Evolutionary conservation across 805 yeast genomes (phyloP).

Genomic region (Saccharomycopsis sp.): DNA sequence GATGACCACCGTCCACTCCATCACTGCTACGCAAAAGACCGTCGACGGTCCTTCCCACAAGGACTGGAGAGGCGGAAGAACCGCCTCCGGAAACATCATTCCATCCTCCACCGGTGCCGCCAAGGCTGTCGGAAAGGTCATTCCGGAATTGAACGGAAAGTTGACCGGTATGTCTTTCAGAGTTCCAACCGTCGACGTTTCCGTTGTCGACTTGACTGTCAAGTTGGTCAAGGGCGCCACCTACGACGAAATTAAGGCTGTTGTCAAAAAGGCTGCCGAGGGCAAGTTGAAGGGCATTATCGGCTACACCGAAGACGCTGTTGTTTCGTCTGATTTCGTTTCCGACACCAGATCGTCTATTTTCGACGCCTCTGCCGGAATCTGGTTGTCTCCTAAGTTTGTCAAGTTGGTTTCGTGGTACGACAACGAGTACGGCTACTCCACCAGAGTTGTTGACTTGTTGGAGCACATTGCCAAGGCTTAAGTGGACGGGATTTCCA

Average conservation of each 20-base stretch:
- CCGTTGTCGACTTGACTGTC: slow-evolving; percentile 88
- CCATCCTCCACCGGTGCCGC: slow-evolving; percentile 98
- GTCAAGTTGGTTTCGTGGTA: slow-evolving; percentile 92
- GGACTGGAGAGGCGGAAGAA: slow-evolving; percentile 99
- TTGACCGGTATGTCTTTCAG: slow-evolving; percentile 91
- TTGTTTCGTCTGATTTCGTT: slow-evolving; percentile 85
- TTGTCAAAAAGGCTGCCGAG: slow-evolving; percentile 69
- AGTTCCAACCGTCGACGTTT: slow-evolving; percentile 90
- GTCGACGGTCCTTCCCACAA: slow-evolving; percentile 96
- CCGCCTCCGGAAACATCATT: slow-evolving; percentile 91
- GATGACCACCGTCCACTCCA: slow-evolving; percentile 95
- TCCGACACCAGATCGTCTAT: slow-evolving; percentile 80
- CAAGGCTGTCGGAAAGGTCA: slow-evolving; percentile 94
- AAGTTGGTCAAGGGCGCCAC: slow-evolving; percentile 70
- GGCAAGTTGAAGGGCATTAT: slow-evolving; percentile 73
- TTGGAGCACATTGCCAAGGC: slow-evolving; percentile 72
- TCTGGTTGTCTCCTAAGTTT: slow-evolving; percentile 77
- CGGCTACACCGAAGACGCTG: slow-evolving; percentile 89
- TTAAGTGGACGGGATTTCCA: no score
- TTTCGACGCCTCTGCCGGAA: slow-evolving; percentile 90
- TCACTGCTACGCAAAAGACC: slow-evolving; percentile 93
- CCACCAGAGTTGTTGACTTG: slow-evolving; percentile 92
- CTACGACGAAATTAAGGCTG: slow-evolving; percentile 76
- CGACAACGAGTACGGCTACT: slow-evolving; percentile 95
- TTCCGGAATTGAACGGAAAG: slow-evolving; percentile 85